Evolutionary conservation across 768 basidiomycete species (phyloP).

Genomic region (Suillus lakei): DNA sequence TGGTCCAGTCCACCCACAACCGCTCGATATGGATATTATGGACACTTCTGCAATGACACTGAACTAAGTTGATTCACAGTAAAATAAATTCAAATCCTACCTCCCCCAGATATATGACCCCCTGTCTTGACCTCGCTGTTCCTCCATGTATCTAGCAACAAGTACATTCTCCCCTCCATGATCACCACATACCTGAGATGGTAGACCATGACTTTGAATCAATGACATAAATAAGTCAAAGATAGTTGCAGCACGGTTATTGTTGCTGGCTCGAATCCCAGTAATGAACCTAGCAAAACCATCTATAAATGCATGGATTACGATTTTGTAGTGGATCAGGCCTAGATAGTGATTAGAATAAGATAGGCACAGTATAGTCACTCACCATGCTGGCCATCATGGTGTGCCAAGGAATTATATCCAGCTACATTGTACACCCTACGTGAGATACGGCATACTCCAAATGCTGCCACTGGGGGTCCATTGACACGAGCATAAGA

Average conservation of each 20-base stretch:
- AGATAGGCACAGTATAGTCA: no score
- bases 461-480: conserved; percentile 19
- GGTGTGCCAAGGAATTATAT: conserved; percentile 44
- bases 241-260: conserved; percentile 46
- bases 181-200: no score
- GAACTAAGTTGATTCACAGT: no score
- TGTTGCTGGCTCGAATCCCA: conserved; percentile 41
- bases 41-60: no score
- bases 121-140: no score
- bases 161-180: no score
- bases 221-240: conserved; percentile 37
- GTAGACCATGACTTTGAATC: conserved; percentile 31
- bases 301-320: conserved; percentile 48
- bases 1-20: no score
- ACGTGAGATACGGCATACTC: conserved; percentile 26
- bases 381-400: conserved; percentile 43
- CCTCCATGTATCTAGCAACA: no score
- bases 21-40: no score
- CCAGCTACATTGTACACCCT: conserved; percentile 38
- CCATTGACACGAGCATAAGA: no score
- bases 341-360: conserved; percentile 18
- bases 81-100: no score
- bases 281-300: conserved; percentile 42
- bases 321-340: conserved; percentile 41
- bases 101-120: no score